Evolutionary conservation across 73 alveolate genomes (phyloP).

Genomic region (Tetrahymena elliotti): DNA sequence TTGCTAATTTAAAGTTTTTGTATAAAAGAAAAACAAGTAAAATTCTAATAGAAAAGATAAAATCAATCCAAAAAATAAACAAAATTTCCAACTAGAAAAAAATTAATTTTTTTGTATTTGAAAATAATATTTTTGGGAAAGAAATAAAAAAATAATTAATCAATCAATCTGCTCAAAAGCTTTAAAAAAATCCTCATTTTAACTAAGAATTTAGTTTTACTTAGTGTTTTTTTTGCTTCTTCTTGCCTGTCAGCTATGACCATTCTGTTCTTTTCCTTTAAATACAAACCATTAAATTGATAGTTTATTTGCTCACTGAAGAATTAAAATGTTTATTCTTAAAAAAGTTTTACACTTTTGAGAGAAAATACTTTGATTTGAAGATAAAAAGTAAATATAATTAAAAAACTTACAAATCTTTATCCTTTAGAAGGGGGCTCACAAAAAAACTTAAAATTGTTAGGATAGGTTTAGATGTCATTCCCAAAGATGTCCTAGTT

Average conservation of each 20-base stretch:
- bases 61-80: too few relatives aligned
- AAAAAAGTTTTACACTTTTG: too few relatives aligned
- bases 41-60: neutral
- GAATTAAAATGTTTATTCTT: too few relatives aligned
- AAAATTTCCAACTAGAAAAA: too few relatives aligned
- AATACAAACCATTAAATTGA: neutral
- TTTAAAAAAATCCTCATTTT: too few relatives aligned
- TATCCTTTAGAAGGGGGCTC: neutral
- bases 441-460: neutral
- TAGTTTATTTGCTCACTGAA: neutral
- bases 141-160: too few relatives aligned
- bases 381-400: too few relatives aligned
- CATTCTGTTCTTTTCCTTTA: neutral
- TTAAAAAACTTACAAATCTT: neutral
- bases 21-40: neutral
- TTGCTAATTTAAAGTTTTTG: neutral
- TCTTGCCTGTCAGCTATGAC: neutral
- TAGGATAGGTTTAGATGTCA: neutral
- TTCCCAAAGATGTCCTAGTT: neutral
- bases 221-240: neutral
- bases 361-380: too few relatives aligned
- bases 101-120: too few relatives aligned
- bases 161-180: too few relatives aligned
- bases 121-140: too few relatives aligned
- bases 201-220: neutral